Percentiles rank a stretch among this genome's conserved stretches.
These are phyloP conservation scores for Ruellia speciosa DNA, from an alignment of 305 asterid species.

Conservation along the genomic window DNA sequence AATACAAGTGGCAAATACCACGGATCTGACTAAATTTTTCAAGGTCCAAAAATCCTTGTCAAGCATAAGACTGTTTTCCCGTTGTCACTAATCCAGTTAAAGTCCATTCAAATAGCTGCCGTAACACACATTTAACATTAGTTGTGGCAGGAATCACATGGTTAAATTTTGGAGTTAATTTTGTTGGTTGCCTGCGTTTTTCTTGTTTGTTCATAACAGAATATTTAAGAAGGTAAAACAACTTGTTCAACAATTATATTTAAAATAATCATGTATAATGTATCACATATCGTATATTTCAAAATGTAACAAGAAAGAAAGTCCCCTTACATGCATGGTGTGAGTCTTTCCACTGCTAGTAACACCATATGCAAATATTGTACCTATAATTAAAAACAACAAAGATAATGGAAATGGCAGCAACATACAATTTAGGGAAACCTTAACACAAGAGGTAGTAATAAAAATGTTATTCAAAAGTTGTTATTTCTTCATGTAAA, in stretches of 20 bases:
- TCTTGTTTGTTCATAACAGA: slow-evolving; percentile 16
- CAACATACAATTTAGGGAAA: background rate
- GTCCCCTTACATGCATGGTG: slow-evolving; percentile 91
- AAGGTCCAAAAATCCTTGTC: background rate
- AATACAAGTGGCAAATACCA: slow-evolving; percentile 15
- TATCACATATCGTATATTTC: slow-evolving; percentile 2
- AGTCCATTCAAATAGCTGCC: slow-evolving; percentile 8
- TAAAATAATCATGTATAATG: background rate
- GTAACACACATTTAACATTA: slow-evolving; percentile 6
- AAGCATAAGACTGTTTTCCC: slow-evolving; percentile 12
- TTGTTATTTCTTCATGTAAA: too few relatives aligned
- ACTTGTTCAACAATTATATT: background rate
- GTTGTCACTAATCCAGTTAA: background rate
- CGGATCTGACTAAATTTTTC: slow-evolving; percentile 6
- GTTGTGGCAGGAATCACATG: slow-evolving; percentile 10
- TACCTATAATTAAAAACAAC: slow-evolving; percentile 42
- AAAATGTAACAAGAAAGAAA: slow-evolving; percentile 17
- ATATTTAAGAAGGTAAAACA: background rate
- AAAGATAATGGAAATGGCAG: slow-evolving; percentile 7
- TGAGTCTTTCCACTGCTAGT: slow-evolving; percentile 99
- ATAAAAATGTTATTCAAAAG: background rate
- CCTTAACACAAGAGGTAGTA: background rate
- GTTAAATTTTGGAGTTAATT: slow-evolving; percentile 10
- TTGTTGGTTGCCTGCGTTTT: background rate
- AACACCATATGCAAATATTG: slow-evolving; percentile 96